A percentile compares a stretch with the other conserved stretches of the same genome.
Evolutionary conservation across 768 basidiomycete genomes (phyloP).

Genomic region (Erythrobasidium yunnanense): DNA sequence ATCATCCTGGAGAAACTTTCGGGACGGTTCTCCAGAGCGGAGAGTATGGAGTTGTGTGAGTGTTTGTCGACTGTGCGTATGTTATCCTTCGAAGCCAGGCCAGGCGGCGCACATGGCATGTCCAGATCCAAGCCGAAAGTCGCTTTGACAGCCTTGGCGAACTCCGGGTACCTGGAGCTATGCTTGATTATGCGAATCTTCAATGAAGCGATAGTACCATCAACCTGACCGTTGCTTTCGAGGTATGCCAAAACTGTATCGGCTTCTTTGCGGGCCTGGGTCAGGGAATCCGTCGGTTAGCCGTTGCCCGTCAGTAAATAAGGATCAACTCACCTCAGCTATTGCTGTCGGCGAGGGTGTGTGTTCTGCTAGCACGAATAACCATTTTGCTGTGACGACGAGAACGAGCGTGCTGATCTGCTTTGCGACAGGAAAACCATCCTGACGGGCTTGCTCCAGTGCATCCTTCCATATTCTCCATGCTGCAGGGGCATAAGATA

Average conservation of each 20-base stretch:
- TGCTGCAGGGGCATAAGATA: slow-evolving; percentile 17
- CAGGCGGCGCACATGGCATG: not conserved
- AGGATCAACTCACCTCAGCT: no score
- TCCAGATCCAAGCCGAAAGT: not conserved
- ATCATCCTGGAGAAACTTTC: slow-evolving; percentile 19
- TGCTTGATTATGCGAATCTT: slow-evolving; percentile 7
- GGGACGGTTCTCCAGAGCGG: no score
- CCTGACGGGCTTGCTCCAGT: not conserved
- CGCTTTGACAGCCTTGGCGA: not conserved
- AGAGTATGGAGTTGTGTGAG: slow-evolving; percentile 11
- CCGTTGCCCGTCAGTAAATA: no score
- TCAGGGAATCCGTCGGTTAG: no score
- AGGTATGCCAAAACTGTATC: not conserved
- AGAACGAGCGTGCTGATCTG: no score
- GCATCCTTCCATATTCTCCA: slow-evolving; percentile 8
- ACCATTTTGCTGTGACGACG: slow-evolving; percentile 1
- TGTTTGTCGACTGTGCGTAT: not conserved
- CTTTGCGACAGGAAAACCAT: no score
- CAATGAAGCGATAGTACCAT: not conserved
- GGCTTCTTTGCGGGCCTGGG: not conserved
- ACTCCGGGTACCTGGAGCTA: not conserved
- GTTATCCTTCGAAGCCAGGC: not conserved
- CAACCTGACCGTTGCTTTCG: not conserved
- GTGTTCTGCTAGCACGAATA: not conserved
- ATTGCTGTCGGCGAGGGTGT: no score